Evolutionary conservation across 2,329 filamentous ascomycete genomes (phyloP).

Genomic region (Eurotiales sp.): DNA sequence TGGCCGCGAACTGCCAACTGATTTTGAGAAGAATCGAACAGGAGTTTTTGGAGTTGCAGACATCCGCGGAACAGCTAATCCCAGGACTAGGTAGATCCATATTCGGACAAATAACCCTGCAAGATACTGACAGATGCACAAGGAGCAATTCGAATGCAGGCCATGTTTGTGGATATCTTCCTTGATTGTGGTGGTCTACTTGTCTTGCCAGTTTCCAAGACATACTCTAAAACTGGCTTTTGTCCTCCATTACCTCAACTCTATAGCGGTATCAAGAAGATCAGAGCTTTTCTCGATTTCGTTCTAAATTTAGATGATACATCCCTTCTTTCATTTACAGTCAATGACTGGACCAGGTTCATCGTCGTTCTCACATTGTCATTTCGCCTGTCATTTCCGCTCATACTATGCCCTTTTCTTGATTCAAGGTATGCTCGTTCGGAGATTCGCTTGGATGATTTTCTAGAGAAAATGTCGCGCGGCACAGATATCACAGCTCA

Average conservation of each 20-base stretch:
- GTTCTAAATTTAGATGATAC: slow-evolving; percentile 1
- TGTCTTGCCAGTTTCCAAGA: slow-evolving; percentile 7
- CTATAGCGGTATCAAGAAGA: slow-evolving; percentile 5
- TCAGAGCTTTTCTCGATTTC: slow-evolving; percentile 7
- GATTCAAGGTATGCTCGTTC: slow-evolving; percentile 11
- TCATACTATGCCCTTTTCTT: background rate
- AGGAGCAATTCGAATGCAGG: slow-evolving; percentile 9
- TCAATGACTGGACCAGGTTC: slow-evolving; percentile 12
- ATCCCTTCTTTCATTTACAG: slow-evolving; percentile 11
- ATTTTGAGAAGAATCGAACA: slow-evolving; percentile 8
- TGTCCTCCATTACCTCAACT: background rate
- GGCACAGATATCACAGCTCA: slow-evolving; percentile 1
- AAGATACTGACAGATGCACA: background rate
- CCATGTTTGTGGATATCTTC: slow-evolving; percentile 13
- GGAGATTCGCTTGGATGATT: slow-evolving; percentile 3
- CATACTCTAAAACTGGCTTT: slow-evolving; percentile 3
- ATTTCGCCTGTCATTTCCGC: slow-evolving; percentile 12
- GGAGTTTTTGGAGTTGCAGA: slow-evolving; percentile 7
- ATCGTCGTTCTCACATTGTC: slow-evolving; percentile 11
- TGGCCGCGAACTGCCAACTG: background rate
- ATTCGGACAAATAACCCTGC: background rate
- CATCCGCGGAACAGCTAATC: background rate
- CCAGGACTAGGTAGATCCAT: background rate
- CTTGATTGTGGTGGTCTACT: slow-evolving; percentile 10
- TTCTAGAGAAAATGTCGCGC: slow-evolving; percentile 8